A percentile compares a stretch with the other conserved stretches of the same genome.
These are phyloP conservation scores for Coprinopsis marcescibilis DNA, from an alignment of 768 basidiomycete species.

Conservation along the genomic window DNA sequence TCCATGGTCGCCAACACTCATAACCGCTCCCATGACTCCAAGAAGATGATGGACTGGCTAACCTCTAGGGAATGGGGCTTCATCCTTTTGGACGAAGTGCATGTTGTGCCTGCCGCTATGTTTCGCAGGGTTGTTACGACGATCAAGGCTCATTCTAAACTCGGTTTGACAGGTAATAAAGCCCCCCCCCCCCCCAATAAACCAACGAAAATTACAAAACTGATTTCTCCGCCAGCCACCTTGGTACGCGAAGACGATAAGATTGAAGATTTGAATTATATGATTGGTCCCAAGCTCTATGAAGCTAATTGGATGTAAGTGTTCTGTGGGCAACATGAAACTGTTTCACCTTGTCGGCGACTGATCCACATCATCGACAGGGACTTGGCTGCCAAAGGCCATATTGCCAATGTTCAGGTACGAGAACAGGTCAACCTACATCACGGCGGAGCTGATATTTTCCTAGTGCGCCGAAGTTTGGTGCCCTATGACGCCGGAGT, in stretches of 20 bases:
- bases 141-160: conserved; percentile 98
- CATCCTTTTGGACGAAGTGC: conserved; percentile 95
- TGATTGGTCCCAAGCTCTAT: conserved; percentile 99
- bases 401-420: conserved; percentile 99
- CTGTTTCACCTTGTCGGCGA: not conserved
- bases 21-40: conserved; percentile 97
- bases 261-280: conserved; percentile 96
- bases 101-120: conserved; percentile 98
- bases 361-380: conserved; percentile 22
- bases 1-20: conserved; percentile 99
- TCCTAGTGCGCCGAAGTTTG: conserved; percentile 95
- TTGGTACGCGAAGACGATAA: conserved; percentile 99
- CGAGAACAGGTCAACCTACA: conserved; percentile 21
- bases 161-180: conserved; percentile 84
- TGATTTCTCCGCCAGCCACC: conserved; percentile 55
- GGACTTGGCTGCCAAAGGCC: conserved; percentile 97
- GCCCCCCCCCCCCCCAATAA: not conserved
- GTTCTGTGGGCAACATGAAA: no score
- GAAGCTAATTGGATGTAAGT: conserved; percentile 98
- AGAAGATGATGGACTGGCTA: conserved; percentile 99
- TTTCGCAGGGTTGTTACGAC: conserved; percentile 97
- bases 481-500: conserved; percentile 99
- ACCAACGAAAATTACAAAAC: not conserved
- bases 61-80: conserved; percentile 99
- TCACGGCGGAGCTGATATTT: conserved; percentile 10